These are phyloP conservation scores for Carpinus viminea DNA, from an alignment of 306 rosid species.

Conservation along the genomic window DNA sequence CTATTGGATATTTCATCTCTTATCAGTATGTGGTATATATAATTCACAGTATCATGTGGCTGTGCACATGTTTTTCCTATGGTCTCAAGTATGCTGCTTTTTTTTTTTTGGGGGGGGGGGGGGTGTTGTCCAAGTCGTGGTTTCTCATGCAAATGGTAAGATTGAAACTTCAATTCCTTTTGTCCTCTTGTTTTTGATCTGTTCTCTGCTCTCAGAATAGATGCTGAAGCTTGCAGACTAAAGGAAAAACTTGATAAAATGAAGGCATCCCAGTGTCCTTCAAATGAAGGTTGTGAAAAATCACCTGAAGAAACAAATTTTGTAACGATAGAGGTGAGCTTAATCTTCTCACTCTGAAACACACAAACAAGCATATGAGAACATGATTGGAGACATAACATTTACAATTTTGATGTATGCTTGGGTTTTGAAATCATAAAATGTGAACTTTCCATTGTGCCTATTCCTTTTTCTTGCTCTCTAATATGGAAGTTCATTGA, in stretches of 20 bases:
- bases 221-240: slow-evolving; percentile 64
- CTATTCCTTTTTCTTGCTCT: neutral
- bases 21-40: slow-evolving; percentile 6
- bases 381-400: neutral
- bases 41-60: neutral
- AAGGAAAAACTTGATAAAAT: slow-evolving; percentile 62
- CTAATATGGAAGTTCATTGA: neutral
- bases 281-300: slow-evolving; percentile 33
- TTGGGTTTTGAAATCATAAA: neutral
- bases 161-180: slow-evolving; percentile 16
- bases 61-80: neutral
- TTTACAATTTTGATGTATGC: neutral
- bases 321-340: slow-evolving; percentile 48
- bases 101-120: slow-evolving; percentile 12
- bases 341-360: neutral
- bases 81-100: slow-evolving; percentile 5
- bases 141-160: slow-evolving; percentile 8
- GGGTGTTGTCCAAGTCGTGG: slow-evolving; percentile 2
- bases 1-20: neutral
- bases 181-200: slow-evolving; percentile 26
- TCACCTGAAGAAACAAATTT: slow-evolving; percentile 30
- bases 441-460: neutral
- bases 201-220: slow-evolving; percentile 70
- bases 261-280: slow-evolving; percentile 29
- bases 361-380: neutral